These are phyloP conservation scores for Cutaneotrichosporon daszewskae DNA, from an alignment of 1,284 basidiomycete genomes.

Conservation along the genomic window DNA sequence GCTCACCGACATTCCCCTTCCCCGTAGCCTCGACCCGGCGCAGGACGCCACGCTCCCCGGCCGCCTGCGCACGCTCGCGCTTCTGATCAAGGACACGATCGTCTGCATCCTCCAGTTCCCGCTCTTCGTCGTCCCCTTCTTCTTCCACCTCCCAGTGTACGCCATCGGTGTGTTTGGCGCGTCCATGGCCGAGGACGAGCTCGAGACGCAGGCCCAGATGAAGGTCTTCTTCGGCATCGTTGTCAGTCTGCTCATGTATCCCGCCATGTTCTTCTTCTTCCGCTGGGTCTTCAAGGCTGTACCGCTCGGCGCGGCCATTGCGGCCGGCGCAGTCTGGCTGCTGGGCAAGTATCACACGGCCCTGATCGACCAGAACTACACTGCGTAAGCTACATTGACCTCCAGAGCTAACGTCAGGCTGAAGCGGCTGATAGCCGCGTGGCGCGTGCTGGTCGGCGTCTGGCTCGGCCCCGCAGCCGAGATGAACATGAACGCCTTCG, in stretches of 20 bases:
- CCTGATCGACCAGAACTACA: constrained; percentile 61
- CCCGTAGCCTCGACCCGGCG: constrained; percentile 70
- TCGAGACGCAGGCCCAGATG: constrained; percentile 83
- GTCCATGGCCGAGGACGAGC: constrained; percentile 68
- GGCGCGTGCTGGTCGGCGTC: constrained; percentile 82
- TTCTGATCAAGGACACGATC: constrained; percentile 71
- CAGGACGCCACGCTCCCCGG: constrained; percentile 66
- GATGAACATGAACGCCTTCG: constrained; percentile 67
- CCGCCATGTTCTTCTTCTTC: constrained; percentile 69
- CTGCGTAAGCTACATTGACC: constrained; percentile 54
- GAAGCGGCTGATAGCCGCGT: constrained; percentile 76
- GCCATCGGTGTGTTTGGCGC: constrained; percentile 69
- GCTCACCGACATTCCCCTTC: constrained; percentile 62
- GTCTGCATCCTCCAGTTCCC: constrained; percentile 66
- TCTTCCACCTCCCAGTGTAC: constrained; percentile 78
- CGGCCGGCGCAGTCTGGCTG: constrained; percentile 57
- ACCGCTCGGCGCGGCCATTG: constrained; percentile 52
- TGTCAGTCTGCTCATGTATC: constrained; percentile 69
- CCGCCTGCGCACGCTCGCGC: constrained; percentile 68
- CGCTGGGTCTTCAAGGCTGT: constrained; percentile 74
- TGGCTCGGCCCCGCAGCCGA: constrained; percentile 81
- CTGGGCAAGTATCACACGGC: constrained; percentile 68
- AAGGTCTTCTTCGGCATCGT: constrained; percentile 79
- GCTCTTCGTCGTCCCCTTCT: constrained; percentile 76
- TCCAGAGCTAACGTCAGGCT: constrained; percentile 25